Evolutionary conservation across 108 stramenopile species (phyloP).

Genomic region (Aurantiochytrium sp.): DNA sequence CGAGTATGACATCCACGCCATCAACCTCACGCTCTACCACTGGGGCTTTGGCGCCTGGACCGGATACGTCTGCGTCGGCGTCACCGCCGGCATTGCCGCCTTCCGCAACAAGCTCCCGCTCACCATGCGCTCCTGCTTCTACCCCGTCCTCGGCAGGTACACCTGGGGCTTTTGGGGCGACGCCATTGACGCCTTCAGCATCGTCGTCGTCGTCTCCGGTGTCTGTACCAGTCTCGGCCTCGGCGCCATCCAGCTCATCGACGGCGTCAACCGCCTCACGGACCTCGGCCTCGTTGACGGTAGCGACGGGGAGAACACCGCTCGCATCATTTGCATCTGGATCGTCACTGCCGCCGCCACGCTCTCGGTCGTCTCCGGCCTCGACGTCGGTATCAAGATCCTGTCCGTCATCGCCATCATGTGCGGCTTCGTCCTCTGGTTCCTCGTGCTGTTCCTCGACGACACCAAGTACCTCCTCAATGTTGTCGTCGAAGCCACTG

Average conservation of each 20-base stretch:
- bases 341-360: constrained; percentile 56
- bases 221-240: constrained; percentile 63
- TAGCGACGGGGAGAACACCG: background rate
- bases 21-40: constrained; percentile 60
- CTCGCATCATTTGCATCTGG: constrained; percentile 43
- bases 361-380: constrained; percentile 56
- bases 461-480: constrained; percentile 60
- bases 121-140: constrained; percentile 60
- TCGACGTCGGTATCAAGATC: constrained; percentile 56
- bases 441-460: constrained; percentile 55
- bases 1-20: constrained; percentile 31
- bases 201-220: constrained; percentile 60
- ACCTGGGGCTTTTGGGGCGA: constrained; percentile 67
- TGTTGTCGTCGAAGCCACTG: constrained; percentile 49
- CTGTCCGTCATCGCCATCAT: constrained; percentile 55
- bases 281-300: background rate
- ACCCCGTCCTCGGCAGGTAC: constrained; percentile 60
- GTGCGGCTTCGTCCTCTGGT: constrained; percentile 49
- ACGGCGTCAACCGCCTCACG: constrained; percentile 40
- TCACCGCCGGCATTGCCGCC: constrained; percentile 49
- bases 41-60: constrained; percentile 67
- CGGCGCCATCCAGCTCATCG: constrained; percentile 54
- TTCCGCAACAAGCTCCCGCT: constrained; percentile 54
- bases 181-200: constrained; percentile 57
- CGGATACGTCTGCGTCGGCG: constrained; percentile 55